Evolutionary conservation across 371 early-diverging fungal species (phyloP), one percentile per base, ranked within the genome.

Genomic region (Mortierella polycephala): DNA sequence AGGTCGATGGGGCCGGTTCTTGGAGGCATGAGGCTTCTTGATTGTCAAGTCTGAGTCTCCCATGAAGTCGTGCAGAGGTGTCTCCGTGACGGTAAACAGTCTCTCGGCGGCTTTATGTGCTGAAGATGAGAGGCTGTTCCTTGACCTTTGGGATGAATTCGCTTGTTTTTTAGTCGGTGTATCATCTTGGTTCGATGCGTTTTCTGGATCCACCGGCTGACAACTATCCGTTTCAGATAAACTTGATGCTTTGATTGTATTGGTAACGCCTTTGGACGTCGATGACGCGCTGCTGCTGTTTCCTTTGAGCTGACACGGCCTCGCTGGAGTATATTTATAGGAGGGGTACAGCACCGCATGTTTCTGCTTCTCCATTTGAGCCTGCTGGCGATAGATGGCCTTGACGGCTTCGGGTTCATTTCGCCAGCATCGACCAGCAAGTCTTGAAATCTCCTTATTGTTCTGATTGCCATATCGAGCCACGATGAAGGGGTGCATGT

Each of bases 361-460:
- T 20, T 46, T 55, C 37, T 9, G 40, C 50, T 65, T 64, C 55
- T 75, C 69, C 13, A 65, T 59, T 0, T 47, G 21, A 4, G 75
- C 69, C 49, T 60, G 57, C 20, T 69, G 40, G 3, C 62, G 63
- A 54, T 68, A 77, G 7, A 49, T 10, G 13, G 20, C 45, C 53
- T 77, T 77, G 57, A 71, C 51, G 8, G 14, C 30, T 37, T 67
- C 69, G 11, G 72, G 62, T 30, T 57, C 65, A 7, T 53, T 37
- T 41, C 44, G 57, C 77, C 77, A 77, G 16, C 53, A 41, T 23
- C 47, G 55, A 5, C 72, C 77, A 14, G 77, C 77, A 16, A 77
- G 54, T 23, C 61, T 50, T 2, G 77, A 77, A n/a, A 77, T 69
- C 45, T 64, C 72, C 46, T 77, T 67, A 59, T 71, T 68, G 37